These are phyloP conservation scores for Serendipita vermifera DNA, from an alignment of 768 basidiomycete genomes.

Conservation along the genomic window DNA sequence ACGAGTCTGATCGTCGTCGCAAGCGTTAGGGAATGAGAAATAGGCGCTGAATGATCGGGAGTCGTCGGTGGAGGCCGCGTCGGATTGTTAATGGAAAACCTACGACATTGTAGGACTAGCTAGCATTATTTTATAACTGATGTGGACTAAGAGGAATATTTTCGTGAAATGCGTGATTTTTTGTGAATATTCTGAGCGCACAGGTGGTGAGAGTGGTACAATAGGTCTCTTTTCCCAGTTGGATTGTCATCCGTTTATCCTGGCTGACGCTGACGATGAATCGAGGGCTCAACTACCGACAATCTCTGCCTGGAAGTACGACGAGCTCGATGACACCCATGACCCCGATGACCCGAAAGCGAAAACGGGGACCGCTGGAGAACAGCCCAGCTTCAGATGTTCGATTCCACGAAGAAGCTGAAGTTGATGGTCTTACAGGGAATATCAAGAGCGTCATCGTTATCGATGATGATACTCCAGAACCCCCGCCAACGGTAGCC, in stretches of 20 bases:
- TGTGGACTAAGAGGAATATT: no score
- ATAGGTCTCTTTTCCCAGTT: background rate
- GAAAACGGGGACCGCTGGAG: slow-evolving; percentile 38
- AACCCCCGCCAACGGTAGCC: slow-evolving; percentile 47
- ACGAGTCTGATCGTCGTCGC: slow-evolving; percentile 27
- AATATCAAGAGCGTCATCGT: slow-evolving; percentile 76
- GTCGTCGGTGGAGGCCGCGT: no score
- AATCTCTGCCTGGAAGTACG: slow-evolving; percentile 4
- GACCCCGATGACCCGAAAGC: slow-evolving; percentile 68
- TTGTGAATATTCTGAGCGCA: no score
- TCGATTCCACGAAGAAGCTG: slow-evolving; percentile 79
- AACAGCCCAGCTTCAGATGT: slow-evolving; percentile 60
- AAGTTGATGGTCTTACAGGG: slow-evolving; percentile 60
- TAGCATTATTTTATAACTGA: no score
- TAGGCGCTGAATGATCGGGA: no score
- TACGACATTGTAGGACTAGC: no score
- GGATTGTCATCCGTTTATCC: slow-evolving; percentile 1
- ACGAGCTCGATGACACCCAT: slow-evolving; percentile 21
- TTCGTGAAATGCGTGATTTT: no score
- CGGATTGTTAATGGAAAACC: no score
- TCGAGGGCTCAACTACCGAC: slow-evolving; percentile 1
- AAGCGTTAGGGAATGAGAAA: background rate
- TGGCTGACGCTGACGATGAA: background rate
- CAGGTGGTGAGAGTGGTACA: no score
- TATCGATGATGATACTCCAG: slow-evolving; percentile 60